Evolutionary conservation across 2,329 filamentous ascomycete species (phyloP), one percentile per base, ranked within the genome.

Genomic region (Penicillium concentricum): DNA sequence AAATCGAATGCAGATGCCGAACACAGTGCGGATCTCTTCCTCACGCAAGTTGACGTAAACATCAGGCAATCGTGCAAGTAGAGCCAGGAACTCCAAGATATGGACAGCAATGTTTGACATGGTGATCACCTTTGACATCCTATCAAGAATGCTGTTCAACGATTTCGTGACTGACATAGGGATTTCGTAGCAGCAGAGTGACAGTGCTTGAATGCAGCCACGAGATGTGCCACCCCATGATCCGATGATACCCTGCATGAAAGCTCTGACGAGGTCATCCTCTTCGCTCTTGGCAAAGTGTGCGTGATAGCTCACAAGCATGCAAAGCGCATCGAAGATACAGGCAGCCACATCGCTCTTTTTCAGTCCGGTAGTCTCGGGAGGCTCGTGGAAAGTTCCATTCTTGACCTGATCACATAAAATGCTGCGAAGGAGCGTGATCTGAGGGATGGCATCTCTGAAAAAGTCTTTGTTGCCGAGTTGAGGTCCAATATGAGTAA

Each of bases 51-150:
- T 95, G 69, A 91, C 86, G 69, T 92, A 95, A 1, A 97, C 82
- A 59, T 91, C 85, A 10, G 90, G 91, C 56, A 97, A 79, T 35
- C 93, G 87, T 51, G 92, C 92, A 28, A 99, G 82, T 48, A 91
- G 88, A 10, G 91, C 90, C n/a, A 99, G 79, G 68, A 99, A 97
- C 69, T 99, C 94, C 48, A 99, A 81, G 59, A 99, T 96, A 69
- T 99, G 94, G 59, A 97, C 89, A 10, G 93, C 92, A 35, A 97
- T 89, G 55, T 92, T 86, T 7, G 91, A 87, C 67, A 96, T 92
- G 1, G 94, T 97, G 68, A 99, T 96, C 68, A 97, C 95, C 66
- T 92, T 91, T 1, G 92, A 89, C 90, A 99, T 96, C 71, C 91
- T 93, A 67, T 92, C 89, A 54, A 99, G 81, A 63, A 97, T 91